Percentiles rank a stretch among this genome's conserved stretches.
Conservation (phyloP, 352 stramenopile genomes). For the Pythium sukuiense region DNA sequence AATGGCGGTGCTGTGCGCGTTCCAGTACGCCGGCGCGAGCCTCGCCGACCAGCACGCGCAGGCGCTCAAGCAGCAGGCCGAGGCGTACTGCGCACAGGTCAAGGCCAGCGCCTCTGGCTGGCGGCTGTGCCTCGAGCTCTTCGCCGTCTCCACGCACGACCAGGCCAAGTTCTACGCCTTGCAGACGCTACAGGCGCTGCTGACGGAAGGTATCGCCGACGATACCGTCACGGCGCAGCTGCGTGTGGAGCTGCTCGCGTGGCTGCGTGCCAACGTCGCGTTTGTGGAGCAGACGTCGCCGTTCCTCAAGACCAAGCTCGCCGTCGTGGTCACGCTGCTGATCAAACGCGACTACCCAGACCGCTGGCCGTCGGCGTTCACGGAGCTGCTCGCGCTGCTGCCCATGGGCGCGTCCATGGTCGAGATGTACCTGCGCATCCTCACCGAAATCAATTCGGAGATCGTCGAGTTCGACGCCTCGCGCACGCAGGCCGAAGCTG, state of each 20-base stretch:
- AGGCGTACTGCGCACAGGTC: slow-evolving; percentile 61
- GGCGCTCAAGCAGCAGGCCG: slow-evolving; percentile 66
- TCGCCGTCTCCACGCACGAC: slow-evolving; percentile 60
- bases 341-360: slow-evolving; percentile 91
- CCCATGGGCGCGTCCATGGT: slow-evolving; percentile 75
- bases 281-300: slow-evolving; percentile 59
- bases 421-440: slow-evolving; percentile 90
- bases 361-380: slow-evolving; percentile 83
- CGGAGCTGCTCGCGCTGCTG: slow-evolving; percentile 76
- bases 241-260: slow-evolving; percentile 55
- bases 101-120: slow-evolving; percentile 56
- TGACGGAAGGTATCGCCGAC: slow-evolving; percentile 38
- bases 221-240: slow-evolving; percentile 53
- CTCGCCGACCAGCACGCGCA: slow-evolving; percentile 49
- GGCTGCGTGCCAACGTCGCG: slow-evolving; percentile 59
- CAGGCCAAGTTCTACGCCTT: slow-evolving; percentile 86
- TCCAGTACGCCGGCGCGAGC: slow-evolving; percentile 73
- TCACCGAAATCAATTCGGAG: slow-evolving; percentile 90
- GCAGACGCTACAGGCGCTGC: slow-evolving; percentile 68
- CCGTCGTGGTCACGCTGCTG: slow-evolving; percentile 75
- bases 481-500: slow-evolving; percentile 52
- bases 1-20: slow-evolving; percentile 73
- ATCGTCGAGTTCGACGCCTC: slow-evolving; percentile 88
- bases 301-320: slow-evolving; percentile 88
- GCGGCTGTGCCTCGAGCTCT: slow-evolving; percentile 67